Evolutionary conservation across 768 basidiomycete genomes (phyloP).

Genomic region (Amanita jacksonii): DNA sequence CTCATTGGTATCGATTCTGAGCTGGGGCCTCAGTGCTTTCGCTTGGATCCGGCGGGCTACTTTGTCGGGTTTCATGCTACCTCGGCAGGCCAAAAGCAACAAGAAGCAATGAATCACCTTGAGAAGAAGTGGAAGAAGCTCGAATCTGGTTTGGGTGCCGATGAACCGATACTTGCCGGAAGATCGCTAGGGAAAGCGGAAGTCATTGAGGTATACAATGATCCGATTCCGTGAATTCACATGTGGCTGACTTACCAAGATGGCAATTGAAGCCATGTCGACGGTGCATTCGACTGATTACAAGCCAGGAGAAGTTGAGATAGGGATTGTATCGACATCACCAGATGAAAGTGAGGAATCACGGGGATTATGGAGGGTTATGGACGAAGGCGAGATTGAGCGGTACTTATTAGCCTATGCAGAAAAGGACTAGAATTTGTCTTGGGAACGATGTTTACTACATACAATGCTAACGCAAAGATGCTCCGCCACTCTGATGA

Average conservation of each 20-base stretch:
- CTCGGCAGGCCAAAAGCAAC: slow-evolving; percentile 92
- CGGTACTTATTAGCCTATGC: slow-evolving; percentile 76
- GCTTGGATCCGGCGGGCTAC: slow-evolving; percentile 97
- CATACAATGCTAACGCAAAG: slow-evolving; percentile 50
- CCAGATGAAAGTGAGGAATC: slow-evolving; percentile 67
- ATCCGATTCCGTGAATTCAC: background rate
- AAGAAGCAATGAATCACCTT: slow-evolving; percentile 96
- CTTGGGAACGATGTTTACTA: slow-evolving; percentile 12
- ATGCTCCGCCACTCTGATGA: slow-evolving; percentile 60
- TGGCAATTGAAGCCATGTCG: slow-evolving; percentile 92
- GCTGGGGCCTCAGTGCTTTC: slow-evolving; percentile 93
- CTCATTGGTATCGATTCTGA: slow-evolving; percentile 89
- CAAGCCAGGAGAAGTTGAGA: slow-evolving; percentile 92
- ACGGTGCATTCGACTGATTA: slow-evolving; percentile 93
- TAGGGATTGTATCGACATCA: slow-evolving; percentile 79
- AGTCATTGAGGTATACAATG: slow-evolving; percentile 74
- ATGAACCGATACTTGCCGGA: slow-evolving; percentile 70
- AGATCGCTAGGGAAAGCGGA: slow-evolving; percentile 62
- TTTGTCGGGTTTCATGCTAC: slow-evolving; percentile 98
- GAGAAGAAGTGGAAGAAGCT: slow-evolving; percentile 99
- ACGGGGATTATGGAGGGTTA: slow-evolving; percentile 69
- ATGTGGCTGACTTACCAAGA: slow-evolving; percentile 31
- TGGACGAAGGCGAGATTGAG: slow-evolving; percentile 73
- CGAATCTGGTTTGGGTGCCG: slow-evolving; percentile 66
- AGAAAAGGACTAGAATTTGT: slow-evolving; percentile 63